These are phyloP conservation scores for Rheum nobile DNA, from an alignment of 148 eudicot genomes.

Conservation along the genomic window DNA sequence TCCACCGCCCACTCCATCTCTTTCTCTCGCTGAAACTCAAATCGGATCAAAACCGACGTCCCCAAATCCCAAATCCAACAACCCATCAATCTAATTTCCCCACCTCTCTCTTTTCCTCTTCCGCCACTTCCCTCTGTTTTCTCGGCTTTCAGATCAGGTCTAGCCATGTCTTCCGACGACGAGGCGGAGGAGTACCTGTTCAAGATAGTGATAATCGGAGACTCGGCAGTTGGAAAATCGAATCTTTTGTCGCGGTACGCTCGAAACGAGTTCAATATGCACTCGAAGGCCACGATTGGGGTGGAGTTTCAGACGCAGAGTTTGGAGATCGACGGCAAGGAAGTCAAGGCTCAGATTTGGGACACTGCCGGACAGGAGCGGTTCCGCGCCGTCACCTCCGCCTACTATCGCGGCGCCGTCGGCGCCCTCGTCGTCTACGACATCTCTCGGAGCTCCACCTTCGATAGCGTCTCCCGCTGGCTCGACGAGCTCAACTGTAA, in stretches of 20 bases:
- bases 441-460: not conserved
- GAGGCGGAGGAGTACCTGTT: not conserved
- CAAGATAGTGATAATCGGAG: not conserved
- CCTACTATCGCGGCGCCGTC: not conserved
- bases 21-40: not conserved
- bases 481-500: not conserved
- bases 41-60: not conserved
- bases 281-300: not conserved
- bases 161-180: constrained; percentile 1
- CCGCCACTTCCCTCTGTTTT: too few relatives aligned
- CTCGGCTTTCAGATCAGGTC: not conserved
- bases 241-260: not conserved
- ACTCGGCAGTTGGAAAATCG: not conserved
- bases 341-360: not conserved
- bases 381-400: constrained; percentile 3
- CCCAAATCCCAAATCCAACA: not conserved
- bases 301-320: not conserved
- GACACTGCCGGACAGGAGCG: not conserved
- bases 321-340: not conserved
- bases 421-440: not conserved
- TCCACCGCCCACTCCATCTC: not conserved
- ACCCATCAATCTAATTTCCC: not conserved
- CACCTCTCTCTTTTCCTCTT: not conserved
- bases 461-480: constrained; percentile 2
- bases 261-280: not conserved